Base-by-base conservation (phyloP, 768 basidiomycete species). In the Chlorophyllum brunneum region DNA sequence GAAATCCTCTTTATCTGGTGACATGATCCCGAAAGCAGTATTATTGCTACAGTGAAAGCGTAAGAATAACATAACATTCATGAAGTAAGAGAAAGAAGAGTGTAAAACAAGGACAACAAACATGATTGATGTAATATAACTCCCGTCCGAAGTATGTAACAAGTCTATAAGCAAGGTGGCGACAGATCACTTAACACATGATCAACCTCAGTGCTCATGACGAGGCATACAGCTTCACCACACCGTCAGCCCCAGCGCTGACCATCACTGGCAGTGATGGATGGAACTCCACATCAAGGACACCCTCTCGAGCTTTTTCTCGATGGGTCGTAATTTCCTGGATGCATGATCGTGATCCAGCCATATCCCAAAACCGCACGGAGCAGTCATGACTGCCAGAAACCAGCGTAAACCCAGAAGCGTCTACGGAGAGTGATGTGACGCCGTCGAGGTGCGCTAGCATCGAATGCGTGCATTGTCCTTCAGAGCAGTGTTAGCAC, bases 331-430 rank as follows among this genome's bases (percentile, higher is more conserved):
- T 86, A 54, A 90, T 80, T 67, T 98, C 97, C 61, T 98, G 95
- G 11, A 92, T 70, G 65, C 93, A 95, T 39, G 85, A 79, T 33
- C 82, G 80, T 49, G 85, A 78, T 55, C 85, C 85, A 30, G 91
- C 80, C 43, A 98, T 69, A 65, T 95, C 92, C 97, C 97, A 99
- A 70, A 97, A 87, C 22, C 95, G 88, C 31, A 92, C 74, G 13
- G 92, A 95, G 65, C 94, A 94, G 65, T 98, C 97, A 65, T 95
- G 92, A 51, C 90, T 88, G 34, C 86, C 89, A 1, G 95, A 92
- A 4, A 92, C 87, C 44, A 99, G 80, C 4, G 85, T 84, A 61
- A 92, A 92, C 5, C 90, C 91, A 2, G 94, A 79, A 0, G 88
- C 82, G 58, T 95, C 91, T 56, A 98, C 84, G 16, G 91, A 87